Evolutionary conservation across 2,329 filamentous ascomycete species (phyloP).

Genomic region (Calycina herbarum): DNA sequence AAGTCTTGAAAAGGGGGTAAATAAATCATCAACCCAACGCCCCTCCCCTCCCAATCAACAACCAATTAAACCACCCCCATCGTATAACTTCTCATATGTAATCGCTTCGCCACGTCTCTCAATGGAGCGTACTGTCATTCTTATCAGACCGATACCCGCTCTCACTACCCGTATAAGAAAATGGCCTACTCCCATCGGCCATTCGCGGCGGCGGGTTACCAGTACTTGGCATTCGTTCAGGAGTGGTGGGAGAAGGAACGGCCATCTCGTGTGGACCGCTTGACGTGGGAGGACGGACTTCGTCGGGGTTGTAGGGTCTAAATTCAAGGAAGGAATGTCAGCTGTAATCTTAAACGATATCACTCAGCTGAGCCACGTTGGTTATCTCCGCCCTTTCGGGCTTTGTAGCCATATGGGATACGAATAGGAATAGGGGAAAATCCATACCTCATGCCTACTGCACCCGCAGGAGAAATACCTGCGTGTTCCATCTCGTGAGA

Average conservation of each 20-base stretch:
- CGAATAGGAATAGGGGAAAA: not conserved
- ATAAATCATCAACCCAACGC: not conserved
- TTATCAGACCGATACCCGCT: slow-evolving; percentile 15
- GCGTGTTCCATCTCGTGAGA: slow-evolving; percentile 23
- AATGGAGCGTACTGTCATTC: not conserved
- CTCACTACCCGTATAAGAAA: slow-evolving; percentile 24
- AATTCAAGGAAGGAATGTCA: not conserved
- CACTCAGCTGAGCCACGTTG: not conserved
- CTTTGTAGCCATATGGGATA: not conserved
- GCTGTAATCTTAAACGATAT: slow-evolving; percentile 2
- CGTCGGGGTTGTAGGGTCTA: slow-evolving; percentile 17
- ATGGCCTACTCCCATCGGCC: slow-evolving; percentile 15
- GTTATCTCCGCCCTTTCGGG: not conserved
- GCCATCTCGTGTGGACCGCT: slow-evolving; percentile 12
- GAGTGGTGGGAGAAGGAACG: slow-evolving; percentile 8
- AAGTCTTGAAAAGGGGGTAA: not conserved
- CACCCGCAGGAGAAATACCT: slow-evolving; percentile 4
- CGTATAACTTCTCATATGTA: not conserved
- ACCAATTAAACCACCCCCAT: not conserved
- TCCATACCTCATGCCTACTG: slow-evolving; percentile 18
- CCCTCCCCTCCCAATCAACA: not conserved
- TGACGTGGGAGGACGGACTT: slow-evolving; percentile 6
- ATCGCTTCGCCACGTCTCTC: not conserved
- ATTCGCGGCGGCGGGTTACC: slow-evolving; percentile 4
- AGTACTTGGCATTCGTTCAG: slow-evolving; percentile 13